These are phyloP conservation scores for Leptographium wingfieldii DNA, from an alignment of 2,329 filamentous ascomycete genomes.

Conservation along the genomic window DNA sequence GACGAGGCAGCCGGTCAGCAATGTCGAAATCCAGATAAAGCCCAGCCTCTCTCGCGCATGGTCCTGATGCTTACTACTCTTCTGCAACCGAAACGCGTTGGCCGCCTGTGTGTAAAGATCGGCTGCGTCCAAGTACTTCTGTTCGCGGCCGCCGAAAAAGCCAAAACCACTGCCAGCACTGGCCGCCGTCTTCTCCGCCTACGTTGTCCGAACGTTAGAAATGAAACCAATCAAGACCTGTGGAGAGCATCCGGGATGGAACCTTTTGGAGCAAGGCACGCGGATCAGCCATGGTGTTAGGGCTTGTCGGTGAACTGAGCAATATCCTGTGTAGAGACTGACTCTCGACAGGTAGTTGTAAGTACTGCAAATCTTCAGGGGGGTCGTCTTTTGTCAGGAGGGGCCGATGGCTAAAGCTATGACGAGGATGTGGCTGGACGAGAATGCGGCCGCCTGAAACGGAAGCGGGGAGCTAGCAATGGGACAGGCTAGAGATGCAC, in stretches of 20 bases:
- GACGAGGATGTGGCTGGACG: constrained; percentile 1
- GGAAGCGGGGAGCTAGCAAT: background rate
- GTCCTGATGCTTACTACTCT: constrained; percentile 48
- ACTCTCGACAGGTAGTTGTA: background rate
- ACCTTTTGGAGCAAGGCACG: constrained; percentile 71
- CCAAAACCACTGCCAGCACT: constrained; percentile 71
- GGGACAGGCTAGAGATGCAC: no score
- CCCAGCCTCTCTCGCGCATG: background rate
- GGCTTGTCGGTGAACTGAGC: background rate
- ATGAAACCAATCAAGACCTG: constrained; percentile 10
- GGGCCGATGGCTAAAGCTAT: background rate
- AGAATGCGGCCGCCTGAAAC: background rate
- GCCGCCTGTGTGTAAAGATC: constrained; percentile 80
- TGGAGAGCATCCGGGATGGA: constrained; percentile 10
- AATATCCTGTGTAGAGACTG: background rate
- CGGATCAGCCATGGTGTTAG: constrained; percentile 38
- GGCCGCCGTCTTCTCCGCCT: constrained; percentile 79
- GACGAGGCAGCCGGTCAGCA: background rate
- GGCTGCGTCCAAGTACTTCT: constrained; percentile 82
- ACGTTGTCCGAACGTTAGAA: constrained; percentile 5
- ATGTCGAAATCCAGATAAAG: background rate
- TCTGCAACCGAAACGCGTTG: constrained; percentile 83
- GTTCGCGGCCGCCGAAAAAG: constrained; percentile 74
- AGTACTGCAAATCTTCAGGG: background rate
- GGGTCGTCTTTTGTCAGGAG: background rate